Percentiles rank a stretch among this genome's conserved stretches.
phyloP scores from a whole-genome alignment of 345 rosid species.

The Dipteronia dyeriana region DNA sequence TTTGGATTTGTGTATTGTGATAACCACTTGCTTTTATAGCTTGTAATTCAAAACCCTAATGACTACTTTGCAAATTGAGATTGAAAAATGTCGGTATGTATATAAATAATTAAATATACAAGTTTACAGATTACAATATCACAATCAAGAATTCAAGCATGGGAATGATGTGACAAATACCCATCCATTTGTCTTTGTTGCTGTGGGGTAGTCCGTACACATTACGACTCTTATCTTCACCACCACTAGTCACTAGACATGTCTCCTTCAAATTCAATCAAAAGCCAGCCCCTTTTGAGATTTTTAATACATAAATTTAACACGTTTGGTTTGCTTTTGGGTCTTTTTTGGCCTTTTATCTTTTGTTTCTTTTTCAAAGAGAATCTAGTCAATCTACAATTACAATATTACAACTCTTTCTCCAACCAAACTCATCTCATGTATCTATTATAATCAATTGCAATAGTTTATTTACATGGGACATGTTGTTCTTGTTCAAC shows the following conservation, averaged over 20 bases:
- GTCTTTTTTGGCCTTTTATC: background rate
- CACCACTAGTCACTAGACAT: background rate
- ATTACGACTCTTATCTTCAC: background rate
- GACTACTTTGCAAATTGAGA: no score
- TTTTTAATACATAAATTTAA: no score
- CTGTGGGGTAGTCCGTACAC: background rate
- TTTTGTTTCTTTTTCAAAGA: background rate
- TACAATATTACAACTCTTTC: background rate
- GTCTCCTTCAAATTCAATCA: background rate
- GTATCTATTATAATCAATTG: slow-evolving; percentile 21
- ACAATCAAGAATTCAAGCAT: no score
- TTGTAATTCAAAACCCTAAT: no score
- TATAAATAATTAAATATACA: no score
- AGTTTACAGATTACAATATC: no score
- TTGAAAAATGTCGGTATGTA: no score
- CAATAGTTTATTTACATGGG: slow-evolving; percentile 31
- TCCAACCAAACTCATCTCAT: background rate
- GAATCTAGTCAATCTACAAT: background rate
- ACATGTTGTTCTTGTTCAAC: slow-evolving; percentile 21
- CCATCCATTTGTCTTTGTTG: no score
- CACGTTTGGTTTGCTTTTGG: background rate
- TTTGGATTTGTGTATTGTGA: no score
- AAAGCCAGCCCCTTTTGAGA: background rate
- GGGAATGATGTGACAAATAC: no score
- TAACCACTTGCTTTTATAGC: no score